phyloP scores from a whole-genome alignment of 2,329 filamentous ascomycete genomes.

The Diplodia seriata region DNA sequence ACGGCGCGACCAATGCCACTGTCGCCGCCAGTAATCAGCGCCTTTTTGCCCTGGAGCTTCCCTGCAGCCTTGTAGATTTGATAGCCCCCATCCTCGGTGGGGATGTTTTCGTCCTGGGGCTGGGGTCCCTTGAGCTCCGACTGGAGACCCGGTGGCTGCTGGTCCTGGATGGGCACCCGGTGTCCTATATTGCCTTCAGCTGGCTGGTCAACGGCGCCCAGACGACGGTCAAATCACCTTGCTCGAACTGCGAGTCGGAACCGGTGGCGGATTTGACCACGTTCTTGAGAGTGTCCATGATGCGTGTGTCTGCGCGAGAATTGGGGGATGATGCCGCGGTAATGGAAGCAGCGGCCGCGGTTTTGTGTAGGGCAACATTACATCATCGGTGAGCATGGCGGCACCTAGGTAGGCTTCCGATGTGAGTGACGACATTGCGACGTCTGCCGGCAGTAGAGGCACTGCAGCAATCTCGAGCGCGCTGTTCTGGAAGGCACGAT shows the following conservation, averaged over 20 bases:
- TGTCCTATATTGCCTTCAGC: constrained; percentile 32
- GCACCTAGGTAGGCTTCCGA: background rate
- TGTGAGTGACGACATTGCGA: constrained; percentile 20
- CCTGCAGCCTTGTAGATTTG: constrained; percentile 76
- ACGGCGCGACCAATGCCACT: constrained; percentile 79
- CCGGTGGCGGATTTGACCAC: constrained; percentile 15
- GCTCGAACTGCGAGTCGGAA: constrained; percentile 26
- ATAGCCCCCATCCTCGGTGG: constrained; percentile 70
- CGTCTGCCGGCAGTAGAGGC: background rate
- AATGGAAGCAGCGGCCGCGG: background rate
- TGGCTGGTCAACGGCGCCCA: too few species aligned
- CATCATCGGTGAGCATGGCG: constrained; percentile 16
- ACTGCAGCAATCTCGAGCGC: background rate
- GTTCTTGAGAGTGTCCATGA: constrained; percentile 11
- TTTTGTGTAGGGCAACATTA: constrained; percentile 14
- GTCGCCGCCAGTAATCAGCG: constrained; percentile 82
- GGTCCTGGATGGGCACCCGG: constrained; percentile 43
- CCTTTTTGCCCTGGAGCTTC: constrained; percentile 77
- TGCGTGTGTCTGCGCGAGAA: background rate
- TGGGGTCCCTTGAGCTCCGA: constrained; percentile 62
- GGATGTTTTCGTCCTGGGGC: constrained; percentile 70
- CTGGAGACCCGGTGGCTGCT: constrained; percentile 61
- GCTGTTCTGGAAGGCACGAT: background rate
- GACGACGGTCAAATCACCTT: background rate
- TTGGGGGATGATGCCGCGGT: background rate